Base-by-base conservation (phyloP, 2,329 filamentous ascomycete species). In the Venturia carpophila region DNA sequence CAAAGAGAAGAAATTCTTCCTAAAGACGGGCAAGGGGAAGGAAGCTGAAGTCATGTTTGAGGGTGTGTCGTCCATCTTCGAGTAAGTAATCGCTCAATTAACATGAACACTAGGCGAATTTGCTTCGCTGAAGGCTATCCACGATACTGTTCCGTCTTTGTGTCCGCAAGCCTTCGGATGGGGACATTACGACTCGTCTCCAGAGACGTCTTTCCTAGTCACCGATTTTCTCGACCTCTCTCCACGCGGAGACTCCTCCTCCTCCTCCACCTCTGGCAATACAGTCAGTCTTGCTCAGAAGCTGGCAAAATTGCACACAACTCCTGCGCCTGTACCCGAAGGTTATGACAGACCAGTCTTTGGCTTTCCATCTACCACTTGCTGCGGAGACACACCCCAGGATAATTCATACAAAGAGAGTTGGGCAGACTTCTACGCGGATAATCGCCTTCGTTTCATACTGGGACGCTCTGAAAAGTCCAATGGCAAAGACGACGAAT, bases 381-480 rank as follows among this genome's bases (percentile, higher is more conserved):
- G 90, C 75, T 97, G 93, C 75, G 92, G 92, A 1, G 84, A 90
- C 58, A 94, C 91, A 9, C 83, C 83, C 49, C 93, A 97, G 76
- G 84, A 91, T 60, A 97, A 97, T 72, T 77, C 77, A 0, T 96
- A 84, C 78, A 83, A 80, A 60, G 77, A 79, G 6, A 88, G 84
- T 13, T 97, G 93, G 93, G 85, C 89, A 0, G 86, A 91, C 0
- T 97, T 97, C 71, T 97, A 91, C 73, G 89, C 88, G 0, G 82
- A 95, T 39, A 87, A 88, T 69, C 81, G 92, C 3, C 76, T 97
- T 62, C 79, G 87, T 13, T 81, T 80, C 61, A 87, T 97, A 60
- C 72, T 90, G 15, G 75, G 75, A 9, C 79, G 81, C 30, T 84
- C 82, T 0, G 79, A 87, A 68, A 75, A 75, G 69, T 82, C 81